A percentile compares a stretch with the other conserved stretches of the same genome.
Conservation (phyloP, 2,329 filamentous ascomycete genomes). For the Penicillium sp. region DNA sequence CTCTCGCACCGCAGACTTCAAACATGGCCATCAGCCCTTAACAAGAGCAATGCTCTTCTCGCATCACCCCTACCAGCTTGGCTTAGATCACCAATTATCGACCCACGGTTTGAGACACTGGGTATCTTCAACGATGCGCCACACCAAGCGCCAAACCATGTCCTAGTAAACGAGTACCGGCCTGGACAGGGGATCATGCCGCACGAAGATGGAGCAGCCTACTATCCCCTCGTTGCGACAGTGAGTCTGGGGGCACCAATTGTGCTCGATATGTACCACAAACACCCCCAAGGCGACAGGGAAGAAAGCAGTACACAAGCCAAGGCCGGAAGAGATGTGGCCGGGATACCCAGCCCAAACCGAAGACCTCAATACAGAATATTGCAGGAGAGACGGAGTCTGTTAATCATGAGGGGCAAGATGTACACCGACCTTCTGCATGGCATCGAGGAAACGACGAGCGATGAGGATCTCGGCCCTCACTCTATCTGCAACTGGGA, state of each 20-base stretch:
- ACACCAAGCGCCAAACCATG: constrained; percentile 79
- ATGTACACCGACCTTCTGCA: constrained; percentile 60
- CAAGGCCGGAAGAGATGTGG: constrained; percentile 1
- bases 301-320: constrained; percentile 17
- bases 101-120: constrained; percentile 49
- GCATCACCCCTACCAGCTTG: constrained; percentile 69
- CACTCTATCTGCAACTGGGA: constrained; percentile 57
- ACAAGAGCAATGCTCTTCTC: constrained; percentile 70
- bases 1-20: constrained; percentile 88
- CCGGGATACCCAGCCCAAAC: background rate
- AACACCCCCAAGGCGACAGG: constrained; percentile 41
- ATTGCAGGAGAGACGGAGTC: constrained; percentile 77
- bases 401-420: constrained; percentile 55
- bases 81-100: constrained; percentile 67
- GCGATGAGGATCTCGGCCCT: constrained; percentile 63
- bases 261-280: constrained; percentile 73
- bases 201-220: constrained; percentile 88
- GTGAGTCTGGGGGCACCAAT: constrained; percentile 77
- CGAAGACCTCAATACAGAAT: constrained; percentile 52
- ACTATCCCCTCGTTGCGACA: constrained; percentile 84
- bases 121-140: constrained; percentile 62
- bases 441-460: constrained; percentile 54
- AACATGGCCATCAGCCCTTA: constrained; percentile 82
- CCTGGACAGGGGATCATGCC: constrained; percentile 94
- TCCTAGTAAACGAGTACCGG: constrained; percentile 88